Percentiles rank a stretch among this genome's conserved stretches.
Conservation (phyloP, 768 basidiomycete species). For the Gyrodon lividus region DNA sequence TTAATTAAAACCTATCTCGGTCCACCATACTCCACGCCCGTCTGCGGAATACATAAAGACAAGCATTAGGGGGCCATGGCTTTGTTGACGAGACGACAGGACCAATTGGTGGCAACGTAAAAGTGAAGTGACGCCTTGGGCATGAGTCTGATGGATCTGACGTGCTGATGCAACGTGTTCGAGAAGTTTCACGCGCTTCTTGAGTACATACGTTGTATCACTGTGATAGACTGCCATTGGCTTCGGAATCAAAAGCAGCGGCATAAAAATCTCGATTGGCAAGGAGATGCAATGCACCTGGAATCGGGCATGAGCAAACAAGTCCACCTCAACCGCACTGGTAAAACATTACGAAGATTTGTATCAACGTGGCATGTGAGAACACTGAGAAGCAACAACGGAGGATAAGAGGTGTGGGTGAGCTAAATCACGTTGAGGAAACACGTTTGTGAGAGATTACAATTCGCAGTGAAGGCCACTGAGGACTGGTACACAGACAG, state of each 20-base stretch:
- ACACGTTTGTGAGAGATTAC: slow-evolving; percentile 23
- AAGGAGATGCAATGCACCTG: slow-evolving; percentile 13
- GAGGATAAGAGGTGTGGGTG: slow-evolving; percentile 21
- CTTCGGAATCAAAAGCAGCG: slow-evolving; percentile 23
- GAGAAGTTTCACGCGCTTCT: slow-evolving; percentile 17
- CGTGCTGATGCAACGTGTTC: slow-evolving; percentile 36
- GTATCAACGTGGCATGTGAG: slow-evolving; percentile 4
- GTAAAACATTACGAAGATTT: slow-evolving; percentile 9
- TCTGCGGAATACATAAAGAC: slow-evolving; percentile 38
- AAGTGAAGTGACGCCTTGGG: slow-evolving; percentile 27
- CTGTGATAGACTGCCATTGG: slow-evolving; percentile 33
- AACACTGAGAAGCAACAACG: slow-evolving; percentile 6
- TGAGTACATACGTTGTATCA: slow-evolving; percentile 30
- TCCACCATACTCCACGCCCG: slow-evolving; percentile 32
- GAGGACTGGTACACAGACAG: slow-evolving; percentile 19
- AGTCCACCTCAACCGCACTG: slow-evolving; percentile 14
- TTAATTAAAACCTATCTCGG: slow-evolving; percentile 36
- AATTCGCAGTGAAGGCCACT: slow-evolving; percentile 17
- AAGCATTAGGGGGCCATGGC: slow-evolving; percentile 32
- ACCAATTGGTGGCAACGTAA: slow-evolving; percentile 32
- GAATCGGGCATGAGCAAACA: slow-evolving; percentile 6
- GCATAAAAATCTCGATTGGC: slow-evolving; percentile 21
- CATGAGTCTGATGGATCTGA: slow-evolving; percentile 36
- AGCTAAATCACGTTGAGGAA: slow-evolving; percentile 15
- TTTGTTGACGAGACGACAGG: slow-evolving; percentile 19